These are phyloP conservation scores for Aspergillus nidulans DNA, from an alignment of 495 filamentous ascomycete species.

Conservation along the genomic window DNA sequence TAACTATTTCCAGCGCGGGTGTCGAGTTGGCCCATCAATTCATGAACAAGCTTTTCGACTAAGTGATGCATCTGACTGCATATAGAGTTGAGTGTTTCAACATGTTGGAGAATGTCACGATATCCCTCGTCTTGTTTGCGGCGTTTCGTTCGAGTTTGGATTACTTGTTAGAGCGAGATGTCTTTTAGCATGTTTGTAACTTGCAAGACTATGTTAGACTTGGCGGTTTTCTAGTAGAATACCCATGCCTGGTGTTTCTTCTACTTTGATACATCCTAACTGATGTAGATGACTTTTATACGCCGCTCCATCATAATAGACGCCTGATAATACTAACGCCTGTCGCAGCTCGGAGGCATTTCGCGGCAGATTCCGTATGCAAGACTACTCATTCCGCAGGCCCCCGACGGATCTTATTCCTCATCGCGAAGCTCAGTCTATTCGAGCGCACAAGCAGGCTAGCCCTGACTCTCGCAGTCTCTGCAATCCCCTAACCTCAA, in stretches of 20 bases:
- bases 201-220: constrained; percentile 8
- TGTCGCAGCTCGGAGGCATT: no score
- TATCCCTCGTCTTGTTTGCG: constrained; percentile 3
- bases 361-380: no score
- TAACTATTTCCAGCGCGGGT: constrained; percentile 49
- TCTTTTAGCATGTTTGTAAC: constrained; percentile 12
- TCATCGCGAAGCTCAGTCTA: no score
- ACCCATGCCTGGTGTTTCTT: constrained; percentile 1
- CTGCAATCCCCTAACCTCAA: no score
- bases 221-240: constrained; percentile 9
- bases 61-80: constrained; percentile 1
- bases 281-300: no score
- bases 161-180: constrained; percentile 1
- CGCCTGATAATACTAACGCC: no score
- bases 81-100: neutral
- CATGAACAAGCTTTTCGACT: constrained; percentile 68
- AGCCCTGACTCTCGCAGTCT: no score
- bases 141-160: constrained; percentile 5
- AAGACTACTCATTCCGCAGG: no score
- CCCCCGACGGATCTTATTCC: no score
- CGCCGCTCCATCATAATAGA: no score
- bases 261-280: neutral
- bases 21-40: constrained; percentile 79
- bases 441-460: no score
- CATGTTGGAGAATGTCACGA: constrained; percentile 5